Evolutionary conservation across 2,329 filamentous ascomycete genomes (phyloP), one percentile per base, ranked within the genome.

Genomic region (Orbilia blumenaviensis): DNA sequence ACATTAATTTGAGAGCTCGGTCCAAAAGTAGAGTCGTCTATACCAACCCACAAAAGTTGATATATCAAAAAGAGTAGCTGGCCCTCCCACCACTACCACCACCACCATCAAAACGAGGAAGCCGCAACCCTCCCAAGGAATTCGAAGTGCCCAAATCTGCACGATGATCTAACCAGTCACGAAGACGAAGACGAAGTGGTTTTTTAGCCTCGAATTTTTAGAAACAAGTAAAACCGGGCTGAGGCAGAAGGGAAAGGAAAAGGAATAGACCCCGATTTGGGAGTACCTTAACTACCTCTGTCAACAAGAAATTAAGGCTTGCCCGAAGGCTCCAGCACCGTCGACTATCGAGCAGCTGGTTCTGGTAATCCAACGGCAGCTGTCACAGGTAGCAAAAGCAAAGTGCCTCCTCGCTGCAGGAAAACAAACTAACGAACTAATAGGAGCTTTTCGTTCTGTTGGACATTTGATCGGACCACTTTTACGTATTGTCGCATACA

Each of bases 151-250:
- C 54, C 61, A 66, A 66, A 66, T 58, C 69, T 75, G 71, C 71
- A 75, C 71, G 71, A 75, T 75, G 71, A 75, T 75, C 71, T 75
- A 75, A 75, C 71, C 36, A 68, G 71, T 75, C 71, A 75, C 71
- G 71, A 75, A 75, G 63, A 67, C 71, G 63, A 68, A 68, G 56
- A n/a, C n/a, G n/a, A n/a, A n/a, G n/a, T n/a, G n/a, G n/a, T n/a
- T n/a, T 63, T 58, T 75, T 75, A 75, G 71, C 63, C 63, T 75
- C 71, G 71, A 75, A n/a, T n/a, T 46, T 63, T 63, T 58, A 68
- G 60, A 68, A 75, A 46, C 71, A 64, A 50, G 71, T 56, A 67
- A 54, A 75, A 75, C 71, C 63, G 63, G 71, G 63, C 71, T 75
- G 63, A 68, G 56, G 54, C 46, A 64, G 63, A 64, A 46, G 63